Base-by-base conservation (phyloP, 352 stramenopile genomes). In the Discostella stelligera region DNA sequence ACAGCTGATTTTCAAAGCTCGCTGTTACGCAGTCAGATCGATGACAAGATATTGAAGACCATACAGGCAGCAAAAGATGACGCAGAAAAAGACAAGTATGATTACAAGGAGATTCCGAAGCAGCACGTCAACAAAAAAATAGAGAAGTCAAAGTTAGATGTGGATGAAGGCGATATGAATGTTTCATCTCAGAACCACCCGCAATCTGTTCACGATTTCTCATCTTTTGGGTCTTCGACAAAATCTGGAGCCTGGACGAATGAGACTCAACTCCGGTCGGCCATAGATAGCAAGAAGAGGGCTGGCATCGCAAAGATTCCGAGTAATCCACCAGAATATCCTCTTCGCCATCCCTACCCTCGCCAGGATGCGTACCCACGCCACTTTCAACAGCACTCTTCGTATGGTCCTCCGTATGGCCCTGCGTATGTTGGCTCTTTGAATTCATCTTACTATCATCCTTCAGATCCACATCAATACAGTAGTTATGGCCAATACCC, bases 11-110 rank as follows among this genome's bases (percentile, higher is more conserved):
- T 88, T 14, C 71, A 86, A 9, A 89, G 83, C 68, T 77, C 85
- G 37, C 61, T 91, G 18, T 54, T 91, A 9, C 64, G 76, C 44
- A 88, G 73, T 64, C 83, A 91, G 62, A 89, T 93, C 54, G 84
- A 91, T 50, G 74, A 87, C 27, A 67, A 82, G 10, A 88, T 90
- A 59, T 67, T 91, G 23, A 83, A 82, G 37, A 84, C 84, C 0
- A 90, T 93, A 73, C 66, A 79, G 23, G 44, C 70, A 14, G 71
- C 77, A 4, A 85, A 85, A 70, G 77, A 83, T 18, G 77, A 93
- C 71, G 77, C 87, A 48, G 61, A 49, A 23, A 62, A 58, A 52
- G 69, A 77, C 20, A 52, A 61, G 21, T 79, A 77, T 41, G 66
- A 79, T 23, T 76, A 83, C 41, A 68, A 64, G 55, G 71, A 78